Evolutionary conservation across 208 protist species (phyloP), one percentile per base, ranked within the genome.

Genomic region (Wallacemonas sp.): DNA sequence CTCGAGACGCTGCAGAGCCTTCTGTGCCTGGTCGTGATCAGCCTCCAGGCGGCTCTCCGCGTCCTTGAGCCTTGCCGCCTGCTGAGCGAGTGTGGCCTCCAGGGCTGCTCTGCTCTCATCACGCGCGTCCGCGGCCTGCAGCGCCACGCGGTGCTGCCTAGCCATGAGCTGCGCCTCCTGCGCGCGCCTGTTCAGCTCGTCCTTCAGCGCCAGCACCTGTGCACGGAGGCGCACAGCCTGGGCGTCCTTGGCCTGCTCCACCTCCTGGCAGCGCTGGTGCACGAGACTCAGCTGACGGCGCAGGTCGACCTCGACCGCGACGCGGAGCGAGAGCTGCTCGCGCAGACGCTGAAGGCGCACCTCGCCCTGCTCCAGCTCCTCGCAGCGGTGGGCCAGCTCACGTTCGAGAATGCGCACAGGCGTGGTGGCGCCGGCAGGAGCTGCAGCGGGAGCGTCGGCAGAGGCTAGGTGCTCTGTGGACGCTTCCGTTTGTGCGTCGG

Each of bases 151-250:
- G 48, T 74, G 61, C 64, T 81, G 83, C 3, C 73, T 68, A 38
- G 78, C 55, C 56, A 90, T 36, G 19, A 88, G 68, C 4, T 47
- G 47, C 4, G 72, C 58, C 70, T 93, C 87, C 43, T 87, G 67
- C 16, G 68, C 62, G n/a, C 82, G 79, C 1, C 88, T 80, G 8
- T 68, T 74, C 34, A 94, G 72, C 78, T 94, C 88, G 56, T 88
- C 88, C 71, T 92, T 90, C 29, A 94, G 71, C 11, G 88, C 88
- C 9, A 65, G 54, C 17, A 94, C 76, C 65, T 91, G 88, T 21
- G 69, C 67, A 23, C 54, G 65, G 23, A 80, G 65, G 16, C 60
- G 73, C 34, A 47, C 41, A 29, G 66, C 36, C 21, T 65, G 72
- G 6, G 68, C 48, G 30, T 65, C 55, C 0, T 74, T 63, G 27